These are phyloP conservation scores for Fagopyrum homotropicum DNA, from an alignment of 148 eudicot genomes.

Conservation along the genomic window DNA sequence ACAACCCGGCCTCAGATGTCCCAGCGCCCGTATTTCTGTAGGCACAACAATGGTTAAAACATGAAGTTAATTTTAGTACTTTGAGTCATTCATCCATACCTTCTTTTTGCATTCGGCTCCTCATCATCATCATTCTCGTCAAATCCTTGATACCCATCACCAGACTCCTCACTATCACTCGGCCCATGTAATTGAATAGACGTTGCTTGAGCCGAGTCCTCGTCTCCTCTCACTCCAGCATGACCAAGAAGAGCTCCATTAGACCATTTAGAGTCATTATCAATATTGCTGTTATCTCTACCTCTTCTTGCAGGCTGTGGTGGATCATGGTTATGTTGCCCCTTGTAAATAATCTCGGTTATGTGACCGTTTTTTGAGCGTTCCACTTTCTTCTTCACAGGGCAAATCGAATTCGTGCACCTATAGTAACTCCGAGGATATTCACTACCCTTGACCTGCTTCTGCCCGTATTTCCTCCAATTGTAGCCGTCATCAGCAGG, in stretches of 20 bases:
- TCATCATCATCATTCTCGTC: slow-evolving; percentile 32
- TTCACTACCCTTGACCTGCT: slow-evolving; percentile 78
- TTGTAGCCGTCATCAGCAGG: slow-evolving; percentile 70
- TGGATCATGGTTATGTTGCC: slow-evolving; percentile 64
- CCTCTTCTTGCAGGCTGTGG: slow-evolving; percentile 36
- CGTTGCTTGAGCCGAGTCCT: slow-evolving; percentile 27
- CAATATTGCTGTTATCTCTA: slow-evolving; percentile 16
- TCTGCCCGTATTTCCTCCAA: slow-evolving; percentile 93
- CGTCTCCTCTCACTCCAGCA: slow-evolving; percentile 21
- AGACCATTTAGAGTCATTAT: slow-evolving; percentile 19
- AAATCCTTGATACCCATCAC: slow-evolving; percentile 21
- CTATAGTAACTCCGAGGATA: slow-evolving; percentile 77
- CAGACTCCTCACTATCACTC: slow-evolving; percentile 37
- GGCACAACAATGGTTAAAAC: not conserved
- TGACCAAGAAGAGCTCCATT: slow-evolving; percentile 21
- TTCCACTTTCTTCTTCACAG: slow-evolving; percentile 84
- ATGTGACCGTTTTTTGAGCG: slow-evolving; percentile 59
- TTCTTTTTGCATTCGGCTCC: slow-evolving; percentile 54
- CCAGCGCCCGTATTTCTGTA: slow-evolving; percentile 49
- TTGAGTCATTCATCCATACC: no score
- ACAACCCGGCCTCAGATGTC: slow-evolving; percentile 22
- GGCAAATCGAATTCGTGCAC: slow-evolving; percentile 61
- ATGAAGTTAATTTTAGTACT: no score
- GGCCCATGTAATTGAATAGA: slow-evolving; percentile 30
- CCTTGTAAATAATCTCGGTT: slow-evolving; percentile 76